These are phyloP conservation scores for Sinapis alba DNA, from an alignment of 441 rosid genomes.

Conservation along the genomic window DNA sequence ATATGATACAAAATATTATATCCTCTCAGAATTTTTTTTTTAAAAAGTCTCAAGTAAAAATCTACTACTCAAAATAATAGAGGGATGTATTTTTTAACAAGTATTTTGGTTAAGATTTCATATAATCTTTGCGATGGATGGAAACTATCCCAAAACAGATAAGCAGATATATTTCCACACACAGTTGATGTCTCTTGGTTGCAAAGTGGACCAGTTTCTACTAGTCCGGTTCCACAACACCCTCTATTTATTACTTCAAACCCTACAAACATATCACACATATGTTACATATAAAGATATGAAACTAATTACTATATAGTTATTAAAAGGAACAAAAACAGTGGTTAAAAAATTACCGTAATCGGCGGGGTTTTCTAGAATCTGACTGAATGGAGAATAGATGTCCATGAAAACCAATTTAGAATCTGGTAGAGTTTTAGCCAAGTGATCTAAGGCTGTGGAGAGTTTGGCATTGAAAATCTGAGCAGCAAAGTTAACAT, in stretches of 20 bases:
- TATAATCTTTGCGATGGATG: conserved; percentile 74
- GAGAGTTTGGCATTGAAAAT: conserved; percentile 13
- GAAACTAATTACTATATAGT: neutral
- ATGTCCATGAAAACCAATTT: neutral
- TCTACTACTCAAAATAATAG: neutral
- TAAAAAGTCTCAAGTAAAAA: neutral
- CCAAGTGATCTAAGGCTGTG: neutral
- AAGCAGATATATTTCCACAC: conserved; percentile 49
- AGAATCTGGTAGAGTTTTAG: conserved; percentile 9
- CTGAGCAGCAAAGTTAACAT: conserved; percentile 1
- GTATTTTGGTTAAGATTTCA: conserved; percentile 34
- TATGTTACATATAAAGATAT: neutral
- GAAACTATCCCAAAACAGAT: conserved; percentile 71
- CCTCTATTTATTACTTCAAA: conserved; percentile 1
- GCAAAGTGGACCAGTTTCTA: conserved; percentile 47
- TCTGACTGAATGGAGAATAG: neutral
- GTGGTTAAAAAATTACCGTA: neutral
- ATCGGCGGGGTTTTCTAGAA: neutral
- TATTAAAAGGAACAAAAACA: neutral
- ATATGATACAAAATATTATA: neutral
- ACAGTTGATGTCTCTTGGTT: conserved; percentile 39
- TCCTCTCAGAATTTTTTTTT: neutral
- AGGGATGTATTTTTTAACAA: conserved; percentile 8
- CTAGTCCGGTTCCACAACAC: conserved; percentile 10
- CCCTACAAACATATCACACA: neutral